Conservation (phyloP, 345 rosid species). For the Salix brachista region DNA sequence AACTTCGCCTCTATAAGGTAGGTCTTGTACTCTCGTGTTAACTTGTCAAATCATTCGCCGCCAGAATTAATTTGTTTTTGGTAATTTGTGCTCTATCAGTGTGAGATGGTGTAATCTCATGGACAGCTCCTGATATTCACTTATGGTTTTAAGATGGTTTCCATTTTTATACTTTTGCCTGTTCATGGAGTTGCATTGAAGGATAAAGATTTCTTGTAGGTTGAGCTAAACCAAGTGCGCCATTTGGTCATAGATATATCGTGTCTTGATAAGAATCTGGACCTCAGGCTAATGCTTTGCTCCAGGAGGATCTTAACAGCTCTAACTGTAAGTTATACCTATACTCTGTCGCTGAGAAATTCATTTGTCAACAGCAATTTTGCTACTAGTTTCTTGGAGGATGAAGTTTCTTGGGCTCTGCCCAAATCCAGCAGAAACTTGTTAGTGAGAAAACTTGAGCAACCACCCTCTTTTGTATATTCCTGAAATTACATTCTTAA, state of each 20-base stretch:
- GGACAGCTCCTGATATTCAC: not conserved
- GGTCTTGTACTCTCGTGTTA: no score
- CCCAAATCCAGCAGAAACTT: no score
- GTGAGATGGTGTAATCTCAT: no score
- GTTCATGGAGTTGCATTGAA: not conserved
- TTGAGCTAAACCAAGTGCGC: conserved; percentile 38
- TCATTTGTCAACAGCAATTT: no score
- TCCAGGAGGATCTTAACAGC: conserved; percentile 39
- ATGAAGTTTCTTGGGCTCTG: no score
- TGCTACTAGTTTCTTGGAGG: no score
- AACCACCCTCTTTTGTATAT: no score
- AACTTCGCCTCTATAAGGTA: conserved; percentile 56
- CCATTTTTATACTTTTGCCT: not conserved
- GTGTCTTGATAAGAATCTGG: conserved; percentile 56
- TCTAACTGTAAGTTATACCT: conserved; percentile 34
- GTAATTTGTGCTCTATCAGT: not conserved
- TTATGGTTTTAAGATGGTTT: not conserved
- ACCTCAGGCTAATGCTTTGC: conserved; percentile 58
- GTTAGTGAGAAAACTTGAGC: no score
- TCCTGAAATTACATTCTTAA: no score
- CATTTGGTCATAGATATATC: conserved; percentile 55
- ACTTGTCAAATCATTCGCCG: no score
- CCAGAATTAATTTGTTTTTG: not conserved
- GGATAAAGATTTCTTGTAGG: conserved; percentile 26
- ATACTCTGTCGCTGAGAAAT: no score